These are phyloP conservation scores for Elsinoe fawcettii DNA, from an alignment of 2,329 filamentous ascomycete species.

Conservation along the genomic window DNA sequence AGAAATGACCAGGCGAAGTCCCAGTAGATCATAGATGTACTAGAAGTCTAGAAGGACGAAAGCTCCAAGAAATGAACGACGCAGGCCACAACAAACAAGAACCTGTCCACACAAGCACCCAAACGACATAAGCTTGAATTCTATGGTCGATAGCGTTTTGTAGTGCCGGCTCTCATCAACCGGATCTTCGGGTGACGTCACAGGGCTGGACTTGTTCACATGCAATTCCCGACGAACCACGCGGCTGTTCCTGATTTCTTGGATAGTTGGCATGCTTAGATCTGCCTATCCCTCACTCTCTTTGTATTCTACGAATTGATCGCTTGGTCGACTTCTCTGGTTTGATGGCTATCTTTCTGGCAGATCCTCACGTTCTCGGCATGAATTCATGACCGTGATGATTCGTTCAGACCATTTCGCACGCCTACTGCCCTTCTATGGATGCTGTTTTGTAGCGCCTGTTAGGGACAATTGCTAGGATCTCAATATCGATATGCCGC, in stretches of 20 bases:
- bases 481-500: slow-evolving; percentile 3
- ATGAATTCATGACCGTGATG: background rate
- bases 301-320: background rate
- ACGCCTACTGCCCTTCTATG: background rate
- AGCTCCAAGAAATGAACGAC: too few species aligned
- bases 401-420: background rate
- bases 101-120: too few species aligned
- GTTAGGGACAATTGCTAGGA: background rate
- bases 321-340: background rate
- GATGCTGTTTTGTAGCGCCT: too few species aligned
- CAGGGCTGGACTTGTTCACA: background rate
- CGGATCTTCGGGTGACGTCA: background rate
- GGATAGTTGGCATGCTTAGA: background rate
- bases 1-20: too few species aligned
- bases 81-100: too few species aligned
- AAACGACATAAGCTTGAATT: too few species aligned
- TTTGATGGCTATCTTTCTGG: background rate
- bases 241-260: background rate
- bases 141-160: background rate
- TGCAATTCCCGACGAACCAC: background rate
- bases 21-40: too few species aligned
- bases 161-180: background rate
- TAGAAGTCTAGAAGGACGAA: too few species aligned
- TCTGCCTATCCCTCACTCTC: background rate
- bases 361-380: background rate